These are phyloP conservation scores for Microcyclosporella mali DNA, from an alignment of 2,329 filamentous ascomycete genomes.

Conservation along the genomic window DNA sequence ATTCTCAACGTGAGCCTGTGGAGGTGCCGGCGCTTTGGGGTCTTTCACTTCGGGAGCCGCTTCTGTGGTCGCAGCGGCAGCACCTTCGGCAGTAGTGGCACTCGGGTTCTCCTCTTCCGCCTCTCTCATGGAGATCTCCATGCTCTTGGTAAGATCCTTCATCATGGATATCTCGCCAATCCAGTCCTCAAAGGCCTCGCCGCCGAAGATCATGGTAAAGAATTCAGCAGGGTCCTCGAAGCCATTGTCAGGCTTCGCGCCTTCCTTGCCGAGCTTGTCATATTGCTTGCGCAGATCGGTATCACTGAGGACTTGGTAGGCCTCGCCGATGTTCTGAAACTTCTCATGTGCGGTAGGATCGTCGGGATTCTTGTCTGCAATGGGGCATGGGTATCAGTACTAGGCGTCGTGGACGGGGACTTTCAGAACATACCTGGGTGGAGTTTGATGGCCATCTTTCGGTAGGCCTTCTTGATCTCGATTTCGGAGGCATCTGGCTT, in stretches of 20 bases:
- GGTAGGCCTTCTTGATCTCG: slow-evolving; percentile 95
- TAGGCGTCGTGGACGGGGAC: not conserved
- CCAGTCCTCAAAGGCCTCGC: slow-evolving; percentile 90
- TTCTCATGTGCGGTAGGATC: slow-evolving; percentile 89
- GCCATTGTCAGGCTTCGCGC: slow-evolving; percentile 80
- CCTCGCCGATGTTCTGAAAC: slow-evolving; percentile 77
- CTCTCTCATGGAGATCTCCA: slow-evolving; percentile 91
- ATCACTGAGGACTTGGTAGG: slow-evolving; percentile 79
- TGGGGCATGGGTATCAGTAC: slow-evolving; percentile 1
- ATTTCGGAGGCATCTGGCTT: slow-evolving; percentile 78
- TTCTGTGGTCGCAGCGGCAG: slow-evolving; percentile 42
- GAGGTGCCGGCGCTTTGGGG: no score
- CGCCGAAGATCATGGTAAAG: slow-evolving; percentile 97
- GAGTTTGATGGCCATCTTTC: slow-evolving; percentile 85
- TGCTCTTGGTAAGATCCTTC: slow-evolving; percentile 95
- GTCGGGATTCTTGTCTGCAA: slow-evolving; percentile 88
- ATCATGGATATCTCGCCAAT: slow-evolving; percentile 98
- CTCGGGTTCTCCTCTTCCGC: slow-evolving; percentile 59
- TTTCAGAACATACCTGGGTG: slow-evolving; percentile 54
- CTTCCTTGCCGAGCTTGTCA: slow-evolving; percentile 95
- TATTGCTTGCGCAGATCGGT: slow-evolving; percentile 82
- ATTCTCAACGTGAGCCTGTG: slow-evolving; percentile 12
- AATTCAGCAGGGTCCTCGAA: slow-evolving; percentile 96
- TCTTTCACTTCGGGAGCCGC: slow-evolving; percentile 17
- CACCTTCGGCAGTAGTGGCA: slow-evolving; percentile 34